Evolutionary conservation across 345 rosid species (phyloP), one percentile per base, ranked within the genome.

Genomic region (Hibiscus mutabilis): DNA sequence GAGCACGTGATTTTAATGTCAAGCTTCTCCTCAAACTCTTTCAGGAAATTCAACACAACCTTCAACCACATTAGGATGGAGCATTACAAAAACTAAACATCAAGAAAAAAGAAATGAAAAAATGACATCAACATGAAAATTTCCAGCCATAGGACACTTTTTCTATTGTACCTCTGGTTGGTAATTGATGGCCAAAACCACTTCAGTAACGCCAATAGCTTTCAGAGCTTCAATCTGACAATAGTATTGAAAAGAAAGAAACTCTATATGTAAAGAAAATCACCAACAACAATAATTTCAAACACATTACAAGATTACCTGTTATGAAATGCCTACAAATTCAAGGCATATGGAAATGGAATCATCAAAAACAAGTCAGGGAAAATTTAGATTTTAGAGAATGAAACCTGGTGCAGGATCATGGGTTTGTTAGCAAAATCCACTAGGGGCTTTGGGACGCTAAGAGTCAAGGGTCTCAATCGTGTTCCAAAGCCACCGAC

Each of bases 391-490:
- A 57, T 31, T 53, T 19, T 18, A 79, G 0, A 18, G 40, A 60
- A 2, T 13, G 1, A 16, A 77, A 85, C 96, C 90, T 85, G 96
- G 79, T 90, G 93, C 75, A 90, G 71, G 47, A 90, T 90, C 93
- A 88, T 90, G 63, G 96, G 93, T 72, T 90, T 88, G 85, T 90
- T 88, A 33, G 88, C 96, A 78, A 90, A 90, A 69, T 90, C 93
- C 66, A 90, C 91, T 10, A 90, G 82, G 42, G 93, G 93, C 82
- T 90, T 90, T 31, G 91, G 93, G 29, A 85, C 82, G 53, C 91
- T 88, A 58, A 90, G 91, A 2, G 96, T 90, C 87, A 88, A 76
- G 21, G 96, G 91, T 86, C 96, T 84, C 85, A 90, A 64, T 33
- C 88, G 81, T 5, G 96, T 90, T 29, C 93, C 91, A 44, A 88